Base-by-base conservation (phyloP, 169 alveolate genomes). In the Plasmodium berghei region DNA sequence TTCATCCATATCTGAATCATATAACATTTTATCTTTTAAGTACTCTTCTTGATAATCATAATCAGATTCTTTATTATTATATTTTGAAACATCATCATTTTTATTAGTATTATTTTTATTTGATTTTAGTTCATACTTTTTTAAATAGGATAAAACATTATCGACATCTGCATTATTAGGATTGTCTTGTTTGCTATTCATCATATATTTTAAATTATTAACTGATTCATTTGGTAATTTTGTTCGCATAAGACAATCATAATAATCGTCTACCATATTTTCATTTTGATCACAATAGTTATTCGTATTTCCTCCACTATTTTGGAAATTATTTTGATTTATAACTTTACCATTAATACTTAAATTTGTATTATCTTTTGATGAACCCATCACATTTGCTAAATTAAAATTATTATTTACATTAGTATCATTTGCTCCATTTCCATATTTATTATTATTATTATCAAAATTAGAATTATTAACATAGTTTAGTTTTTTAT, bases 1-100 rank as follows among this genome's bases (percentile, higher is more conserved):
- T 3, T 77, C 89, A 66, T 77, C 89, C 48, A 77, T 63, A 16
- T 77, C 89, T 18, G 89, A 77, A 56, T 77, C 89, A 45, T 77
- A 77, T 14, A 77, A 63, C 34, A 69, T 62, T 69, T 77, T 77
- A 46, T 77, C 89, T 56, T 77, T 77, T 4, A 77, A 56, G 56
- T 77, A 77, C 2, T 77, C 89, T 42, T 77, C 89, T 20, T 77
- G 89, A 56, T 48, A 77, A 10, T 77, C 89, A 22, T 63, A 77
- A 64, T 77, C 89, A 24, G 69, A 62, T 2, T 63, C 74, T 64
- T 64, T 64, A 14, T 62, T 9, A 20, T 26, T 64, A 52, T 63
- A 77, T 52, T 28, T 77, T 22, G 49, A 9, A 22, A 49, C 70
- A 0, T 77, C 89, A 10, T 77, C 89, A 34, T 63, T 22, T 63